Conservation (phyloP, 176 grass and related monocot genomes). For the bread wheat (Triticum aestivum) region IWGSC_CS_RefSeq_v2.1 NC_057798.1:702545147-702545646, state of each 20-base stretch:
- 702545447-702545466: constrained; percentile 75
- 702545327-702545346: constrained; percentile 62
- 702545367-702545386: constrained; percentile 75
- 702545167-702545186: not conserved
- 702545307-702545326: constrained; percentile 85
- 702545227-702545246: constrained; percentile 37
- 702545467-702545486: constrained; percentile 66
- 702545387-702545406: constrained; percentile 80
- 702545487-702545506: constrained; percentile 72
- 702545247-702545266: constrained; percentile 75
- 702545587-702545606: not conserved
- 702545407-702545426: constrained; percentile 66
- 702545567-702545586: not conserved
- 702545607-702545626: not conserved
- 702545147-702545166: constrained; percentile 52
- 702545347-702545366: constrained; percentile 84
- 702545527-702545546: not conserved
- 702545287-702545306: constrained; percentile 94
- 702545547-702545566: not conserved
- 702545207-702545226: constrained; percentile 30
- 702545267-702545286: constrained; percentile 94
- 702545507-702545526: constrained; percentile 4
- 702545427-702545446: constrained; percentile 79
- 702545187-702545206: constrained; percentile 22
- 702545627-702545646: no score